Conservation (phyloP, 352 stramenopile genomes). For the Globisporangium camurandrum region DNA sequence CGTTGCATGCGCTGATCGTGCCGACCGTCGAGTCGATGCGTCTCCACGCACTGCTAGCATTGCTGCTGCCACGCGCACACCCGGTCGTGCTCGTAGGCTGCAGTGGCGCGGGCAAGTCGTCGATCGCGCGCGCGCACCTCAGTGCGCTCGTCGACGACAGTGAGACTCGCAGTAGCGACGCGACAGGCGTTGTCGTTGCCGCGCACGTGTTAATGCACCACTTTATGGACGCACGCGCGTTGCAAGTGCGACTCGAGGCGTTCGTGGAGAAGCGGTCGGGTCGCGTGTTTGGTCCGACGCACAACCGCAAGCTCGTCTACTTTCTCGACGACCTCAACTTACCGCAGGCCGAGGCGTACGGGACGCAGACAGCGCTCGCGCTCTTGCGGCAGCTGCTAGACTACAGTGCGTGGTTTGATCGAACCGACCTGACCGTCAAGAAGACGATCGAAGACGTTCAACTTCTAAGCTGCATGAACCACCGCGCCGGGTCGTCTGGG, state of each 20-base stretch:
- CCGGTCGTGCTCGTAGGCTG: conserved; percentile 78
- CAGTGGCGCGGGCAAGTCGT: conserved; percentile 82
- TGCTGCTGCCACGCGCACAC: conserved; percentile 33
- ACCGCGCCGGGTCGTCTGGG: conserved; percentile 86
- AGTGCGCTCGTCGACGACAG: conserved; percentile 58
- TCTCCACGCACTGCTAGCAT: conserved; percentile 50
- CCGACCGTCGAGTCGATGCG: conserved; percentile 73
- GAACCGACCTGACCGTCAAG: conserved; percentile 76
- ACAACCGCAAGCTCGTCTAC: conserved; percentile 78
- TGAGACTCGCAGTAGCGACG: too few species aligned
- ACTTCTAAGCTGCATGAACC: conserved; percentile 87
- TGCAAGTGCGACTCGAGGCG: conserved; percentile 78
- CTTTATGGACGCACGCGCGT: conserved; percentile 76
- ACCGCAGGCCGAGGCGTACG: conserved; percentile 81
- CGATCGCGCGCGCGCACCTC: conserved; percentile 68
- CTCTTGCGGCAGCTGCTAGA: conserved; percentile 90
- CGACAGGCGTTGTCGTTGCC: conserved; percentile 31
- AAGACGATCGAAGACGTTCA: conserved; percentile 88
- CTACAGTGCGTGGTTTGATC: conserved; percentile 89
- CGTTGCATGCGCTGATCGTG: conserved; percentile 62
- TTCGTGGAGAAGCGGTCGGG: conserved; percentile 84
- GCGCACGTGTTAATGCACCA: conserved; percentile 78
- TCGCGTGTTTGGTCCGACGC: conserved; percentile 73
- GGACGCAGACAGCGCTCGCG: conserved; percentile 85
- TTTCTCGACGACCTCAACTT: conserved; percentile 91